These are phyloP conservation scores for Arthroderma sp. DNA, from an alignment of 2,329 filamentous ascomycete species.

Conservation along the genomic window DNA sequence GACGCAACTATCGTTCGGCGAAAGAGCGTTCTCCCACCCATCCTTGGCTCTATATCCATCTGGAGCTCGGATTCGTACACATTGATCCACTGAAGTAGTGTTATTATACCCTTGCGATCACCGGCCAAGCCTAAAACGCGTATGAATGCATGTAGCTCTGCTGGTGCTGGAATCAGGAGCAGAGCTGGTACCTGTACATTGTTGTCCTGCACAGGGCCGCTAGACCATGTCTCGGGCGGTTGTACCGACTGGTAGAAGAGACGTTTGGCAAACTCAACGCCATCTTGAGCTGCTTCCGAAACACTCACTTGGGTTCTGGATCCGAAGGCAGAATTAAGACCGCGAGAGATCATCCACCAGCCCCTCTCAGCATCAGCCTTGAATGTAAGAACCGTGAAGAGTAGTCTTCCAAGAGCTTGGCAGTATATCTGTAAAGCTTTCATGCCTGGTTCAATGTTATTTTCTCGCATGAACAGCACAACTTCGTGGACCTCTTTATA, in stretches of 20 bases:
- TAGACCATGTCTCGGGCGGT: background rate
- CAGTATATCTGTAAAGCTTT: too few relatives aligned
- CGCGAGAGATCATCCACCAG: too few relatives aligned
- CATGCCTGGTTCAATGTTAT: too few relatives aligned
- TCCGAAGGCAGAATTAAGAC: too few relatives aligned
- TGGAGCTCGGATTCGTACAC: constrained; percentile 20
- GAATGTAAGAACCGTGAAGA: too few relatives aligned
- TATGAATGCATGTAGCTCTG: constrained; percentile 29
- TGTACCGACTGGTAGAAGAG: constrained; percentile 25
- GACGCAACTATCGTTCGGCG: constrained; percentile 28
- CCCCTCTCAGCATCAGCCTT: too few relatives aligned
- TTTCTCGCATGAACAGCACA: constrained; percentile 19
- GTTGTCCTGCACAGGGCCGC: background rate
- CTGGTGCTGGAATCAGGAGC: constrained; percentile 25
- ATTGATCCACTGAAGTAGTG: constrained; percentile 31
- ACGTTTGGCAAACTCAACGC: constrained; percentile 21
- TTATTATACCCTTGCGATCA: constrained; percentile 28
- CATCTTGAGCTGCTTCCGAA: constrained; percentile 20
- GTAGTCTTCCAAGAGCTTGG: too few relatives aligned
- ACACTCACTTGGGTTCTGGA: constrained; percentile 6
- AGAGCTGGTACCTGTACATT: constrained; percentile 16
- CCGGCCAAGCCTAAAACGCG: constrained; percentile 27
- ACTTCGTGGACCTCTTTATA: constrained; percentile 26
- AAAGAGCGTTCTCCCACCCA: constrained; percentile 26
- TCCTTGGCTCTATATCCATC: constrained; percentile 21